phyloP scores from a whole-genome alignment of 2,329 filamentous ascomycete genomes.

The Eutypella sp. region DNA sequence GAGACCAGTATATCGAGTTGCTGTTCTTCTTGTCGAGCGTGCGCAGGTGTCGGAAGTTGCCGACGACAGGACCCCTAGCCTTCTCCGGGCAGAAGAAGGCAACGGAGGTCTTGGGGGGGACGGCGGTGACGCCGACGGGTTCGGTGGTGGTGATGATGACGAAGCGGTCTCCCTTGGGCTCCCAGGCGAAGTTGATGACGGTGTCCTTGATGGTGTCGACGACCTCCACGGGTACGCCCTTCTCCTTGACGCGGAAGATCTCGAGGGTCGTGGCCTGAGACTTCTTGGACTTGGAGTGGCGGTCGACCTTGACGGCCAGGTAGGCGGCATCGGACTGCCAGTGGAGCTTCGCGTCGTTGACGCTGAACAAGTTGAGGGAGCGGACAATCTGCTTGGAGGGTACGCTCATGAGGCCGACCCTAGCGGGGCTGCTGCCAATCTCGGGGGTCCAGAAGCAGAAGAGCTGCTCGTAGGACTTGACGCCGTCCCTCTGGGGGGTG shows the following conservation, averaged over 20 bases:
- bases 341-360: slow-evolving; percentile 94
- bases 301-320: slow-evolving; percentile 96
- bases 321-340: slow-evolving; percentile 96
- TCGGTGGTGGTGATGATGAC: slow-evolving; percentile 95
- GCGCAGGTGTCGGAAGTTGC: slow-evolving; percentile 94
- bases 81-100: slow-evolving; percentile 98
- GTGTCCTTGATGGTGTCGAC: slow-evolving; percentile 97
- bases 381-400: slow-evolving; percentile 92
- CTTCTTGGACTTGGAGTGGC: slow-evolving; percentile 99
- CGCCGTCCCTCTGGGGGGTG: slow-evolving; percentile 71
- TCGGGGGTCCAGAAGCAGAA: slow-evolving; percentile 99
- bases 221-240: slow-evolving; percentile 96
- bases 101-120: slow-evolving; percentile 89
- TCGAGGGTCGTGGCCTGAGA: slow-evolving; percentile 94
- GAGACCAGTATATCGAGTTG: slow-evolving; percentile 99
- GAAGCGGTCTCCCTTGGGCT: slow-evolving; percentile 95
- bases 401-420: slow-evolving; percentile 93
- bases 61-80: slow-evolving; percentile 70
- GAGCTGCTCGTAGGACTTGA: slow-evolving; percentile 92
- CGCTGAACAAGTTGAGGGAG: slow-evolving; percentile 95
- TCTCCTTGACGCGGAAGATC: slow-evolving; percentile 96
- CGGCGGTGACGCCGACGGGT: slow-evolving; percentile 69
- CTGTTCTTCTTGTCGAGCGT: slow-evolving; percentile 99
- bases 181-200: slow-evolving; percentile 99
- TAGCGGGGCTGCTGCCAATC: slow-evolving; percentile 94